A percentile compares a stretch with the other conserved stretches of the same genome.
phyloP scores from a whole-genome alignment of 2,329 filamentous ascomycete genomes.

The Pestalotiopsis sp. region DNA sequence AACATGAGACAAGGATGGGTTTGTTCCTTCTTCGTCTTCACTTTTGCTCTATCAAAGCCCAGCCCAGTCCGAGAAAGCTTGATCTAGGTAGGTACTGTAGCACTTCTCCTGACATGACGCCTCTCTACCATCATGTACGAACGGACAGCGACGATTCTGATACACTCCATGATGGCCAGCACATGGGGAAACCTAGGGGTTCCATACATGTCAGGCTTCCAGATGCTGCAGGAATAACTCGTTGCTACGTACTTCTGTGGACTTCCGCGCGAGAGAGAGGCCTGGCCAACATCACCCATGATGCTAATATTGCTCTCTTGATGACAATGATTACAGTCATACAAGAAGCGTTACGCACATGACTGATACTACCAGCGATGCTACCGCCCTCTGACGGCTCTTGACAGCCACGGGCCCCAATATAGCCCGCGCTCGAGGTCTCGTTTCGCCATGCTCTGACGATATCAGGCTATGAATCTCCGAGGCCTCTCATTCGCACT shows the following conservation, averaged over 20 bases:
- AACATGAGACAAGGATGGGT: constrained; percentile 2
- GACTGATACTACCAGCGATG: too few species aligned
- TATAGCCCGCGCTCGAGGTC: neutral
- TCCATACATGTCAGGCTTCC: neutral
- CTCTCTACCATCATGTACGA: neutral
- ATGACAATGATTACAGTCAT: too few species aligned
- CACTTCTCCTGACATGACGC: neutral
- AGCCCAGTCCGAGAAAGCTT: neutral
- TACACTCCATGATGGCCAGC: neutral
- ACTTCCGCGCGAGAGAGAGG: neutral
- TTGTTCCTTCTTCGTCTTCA: neutral
- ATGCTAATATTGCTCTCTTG: neutral
- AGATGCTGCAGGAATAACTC: neutral
- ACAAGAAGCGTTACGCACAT: too few species aligned
- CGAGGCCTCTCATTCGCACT: neutral
- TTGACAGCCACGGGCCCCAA: neutral
- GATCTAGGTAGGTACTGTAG: neutral
- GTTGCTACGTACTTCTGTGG: neutral
- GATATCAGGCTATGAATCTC: neutral
- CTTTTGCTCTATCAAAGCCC: neutral
- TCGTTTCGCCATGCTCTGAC: neutral
- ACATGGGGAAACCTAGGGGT: neutral
- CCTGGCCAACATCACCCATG: neutral
- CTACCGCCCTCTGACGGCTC: too few species aligned
- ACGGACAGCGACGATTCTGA: neutral